Percentiles rank a stretch among this genome's conserved stretches.
These are phyloP conservation scores for Ophiostoma angusticollis DNA, from an alignment of 2,329 filamentous ascomycete species.

Conservation along the genomic window DNA sequence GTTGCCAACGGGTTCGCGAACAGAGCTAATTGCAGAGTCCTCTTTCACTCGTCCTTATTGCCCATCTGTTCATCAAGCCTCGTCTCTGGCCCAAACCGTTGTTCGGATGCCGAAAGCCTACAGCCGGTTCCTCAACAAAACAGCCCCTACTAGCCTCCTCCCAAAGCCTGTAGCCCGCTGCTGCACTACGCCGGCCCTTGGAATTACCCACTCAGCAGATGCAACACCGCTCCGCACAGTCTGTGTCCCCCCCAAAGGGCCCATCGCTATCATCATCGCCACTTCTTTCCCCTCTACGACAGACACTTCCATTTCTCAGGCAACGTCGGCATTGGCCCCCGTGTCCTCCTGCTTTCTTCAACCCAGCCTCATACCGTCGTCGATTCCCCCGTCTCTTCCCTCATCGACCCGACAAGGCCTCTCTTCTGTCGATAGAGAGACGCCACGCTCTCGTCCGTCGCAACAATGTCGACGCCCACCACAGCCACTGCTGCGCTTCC, in stretches of 20 bases:
- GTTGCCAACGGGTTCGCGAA: too few species aligned
- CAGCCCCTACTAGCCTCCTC: background rate
- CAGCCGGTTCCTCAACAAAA: background rate
- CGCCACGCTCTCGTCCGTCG: conserved; percentile 2
- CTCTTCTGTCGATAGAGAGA: background rate
- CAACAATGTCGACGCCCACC: conserved; percentile 68
- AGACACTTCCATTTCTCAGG: too few species aligned
- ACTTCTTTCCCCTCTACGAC: background rate
- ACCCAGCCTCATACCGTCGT: too few species aligned
- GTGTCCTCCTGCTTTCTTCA: background rate
- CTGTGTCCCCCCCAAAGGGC: background rate
- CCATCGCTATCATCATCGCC: background rate
- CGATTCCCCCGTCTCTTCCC: too few species aligned
- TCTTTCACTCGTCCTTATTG: background rate
- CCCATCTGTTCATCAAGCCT: background rate
- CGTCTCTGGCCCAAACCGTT: background rate
- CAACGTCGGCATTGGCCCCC: too few species aligned
- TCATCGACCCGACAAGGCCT: conserved; percentile 1
- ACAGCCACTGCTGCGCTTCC: conserved; percentile 62
- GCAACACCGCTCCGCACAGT: conserved; percentile 1
- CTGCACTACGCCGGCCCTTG: background rate
- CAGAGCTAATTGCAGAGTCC: too few species aligned
- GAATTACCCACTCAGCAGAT: conserved; percentile 2
- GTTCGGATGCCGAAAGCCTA: background rate
- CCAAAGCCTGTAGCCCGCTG: conserved; percentile 5